phyloP scores from a whole-genome alignment of 2,329 filamentous ascomycete genomes.

The Bipolaris bicolor region DNA sequence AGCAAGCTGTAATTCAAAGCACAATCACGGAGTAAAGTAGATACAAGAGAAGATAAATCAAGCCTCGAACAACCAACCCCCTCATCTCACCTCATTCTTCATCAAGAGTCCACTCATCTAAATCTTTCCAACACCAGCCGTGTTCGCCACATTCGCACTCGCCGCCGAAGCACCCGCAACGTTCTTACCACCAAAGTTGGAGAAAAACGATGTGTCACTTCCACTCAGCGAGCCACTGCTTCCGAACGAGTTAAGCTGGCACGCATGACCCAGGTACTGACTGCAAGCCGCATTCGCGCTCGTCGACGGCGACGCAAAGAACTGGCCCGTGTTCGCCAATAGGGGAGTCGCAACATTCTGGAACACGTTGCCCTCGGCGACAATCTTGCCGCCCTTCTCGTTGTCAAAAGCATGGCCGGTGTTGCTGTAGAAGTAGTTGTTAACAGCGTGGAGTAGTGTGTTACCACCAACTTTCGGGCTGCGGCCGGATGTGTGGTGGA shows the following conservation, averaged over 20 bases:
- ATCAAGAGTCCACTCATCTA: slow-evolving; percentile 1
- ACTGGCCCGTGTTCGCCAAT: slow-evolving; percentile 50
- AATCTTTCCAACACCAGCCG: slow-evolving; percentile 33
- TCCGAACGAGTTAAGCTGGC: slow-evolving; percentile 57
- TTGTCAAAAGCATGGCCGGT: slow-evolving; percentile 64
- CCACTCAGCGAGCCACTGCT: slow-evolving; percentile 36
- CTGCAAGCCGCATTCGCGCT: slow-evolving; percentile 49
- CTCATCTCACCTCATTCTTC: not conserved
- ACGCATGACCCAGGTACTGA: slow-evolving; percentile 57
- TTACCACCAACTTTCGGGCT: slow-evolving; percentile 62
- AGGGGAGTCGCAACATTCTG: slow-evolving; percentile 57
- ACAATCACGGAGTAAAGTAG: not conserved
- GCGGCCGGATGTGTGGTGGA: slow-evolving; percentile 64
- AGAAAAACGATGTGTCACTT: slow-evolving; percentile 57
- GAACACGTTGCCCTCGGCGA: slow-evolving; percentile 66
- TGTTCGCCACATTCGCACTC: slow-evolving; percentile 24
- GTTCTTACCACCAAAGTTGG: slow-evolving; percentile 60
- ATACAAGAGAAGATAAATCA: not conserved
- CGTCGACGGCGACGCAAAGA: slow-evolving; percentile 44
- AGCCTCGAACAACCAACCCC: too few relatives aligned
- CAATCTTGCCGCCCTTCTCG: slow-evolving; percentile 49
- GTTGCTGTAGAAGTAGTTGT: slow-evolving; percentile 67
- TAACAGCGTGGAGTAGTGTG: slow-evolving; percentile 65
- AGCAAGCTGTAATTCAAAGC: not conserved
- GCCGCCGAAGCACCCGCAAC: slow-evolving; percentile 50